Base-by-base conservation (phyloP, 163 green algal species). In the Trebouxiophyceae sp. region DNA sequence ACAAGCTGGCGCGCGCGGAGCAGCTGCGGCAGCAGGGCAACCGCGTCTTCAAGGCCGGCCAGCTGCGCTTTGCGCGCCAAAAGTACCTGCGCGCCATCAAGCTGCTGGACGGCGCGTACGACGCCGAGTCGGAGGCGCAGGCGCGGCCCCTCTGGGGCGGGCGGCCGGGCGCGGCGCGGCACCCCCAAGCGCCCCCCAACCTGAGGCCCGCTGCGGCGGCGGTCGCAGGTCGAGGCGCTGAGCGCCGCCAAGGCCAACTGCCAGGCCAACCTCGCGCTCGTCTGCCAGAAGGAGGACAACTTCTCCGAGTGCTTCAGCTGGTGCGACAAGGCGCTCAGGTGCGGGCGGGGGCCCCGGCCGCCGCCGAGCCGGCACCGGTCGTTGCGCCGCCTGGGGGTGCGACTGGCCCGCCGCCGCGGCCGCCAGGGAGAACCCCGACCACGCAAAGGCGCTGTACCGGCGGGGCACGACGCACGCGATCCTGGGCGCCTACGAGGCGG, bases 291-390 rank as follows among this genome's bases (percentile, higher is more conserved):
- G 26, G 39, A 84, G 68, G 67, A 66, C 34, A 72, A 91, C 45
- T 85, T 76, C 61, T 66, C 73, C 1, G 68, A 86, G 54, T 81
- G 81, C 19, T 68, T 90, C 1, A 69, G 78, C 30, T 89, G 77
- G 77, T 88, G 80, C 63, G 81, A 87, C 63, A 91, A 91, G 65
- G 84, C 79, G 0, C 75, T 95, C 12, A 68, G 78, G 75, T 90
- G 69, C 16, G 45, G 24, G 4, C n/a, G n/a, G n/a, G n/a, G n/a
- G 12, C 24, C 5, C 6, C 32, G 12, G 22, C 34, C 39, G 5
- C 34, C n/a, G 3, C 6, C 27, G 6, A 4, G 5, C n/a, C 24
- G 26, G 3, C 63, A 4, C 24, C 5, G 16, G 31, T 31, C 32
- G 16, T 39, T 27, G 16, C 4, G 62, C 32, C 20, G 57, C n/a